Percentiles rank a stretch among this genome's conserved stretches.
Conservation (phyloP, 2,329 filamentous ascomycete species). For the Beauveria medogensis region DNA sequence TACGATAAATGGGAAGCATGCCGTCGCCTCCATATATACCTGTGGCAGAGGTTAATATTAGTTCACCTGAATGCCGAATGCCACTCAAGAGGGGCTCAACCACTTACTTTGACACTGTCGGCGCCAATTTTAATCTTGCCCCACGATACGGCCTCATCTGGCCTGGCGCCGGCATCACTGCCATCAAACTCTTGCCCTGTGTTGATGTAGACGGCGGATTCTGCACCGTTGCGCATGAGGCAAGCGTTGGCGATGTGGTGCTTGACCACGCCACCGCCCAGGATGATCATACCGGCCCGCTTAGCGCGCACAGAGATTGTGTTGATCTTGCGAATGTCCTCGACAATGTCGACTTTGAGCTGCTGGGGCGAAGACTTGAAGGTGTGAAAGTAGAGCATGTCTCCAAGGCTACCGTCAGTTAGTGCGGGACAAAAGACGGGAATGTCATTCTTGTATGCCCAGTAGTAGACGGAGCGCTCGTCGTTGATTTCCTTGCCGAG, state of each 20-base stretch:
- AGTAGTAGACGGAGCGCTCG: slow-evolving; percentile 87
- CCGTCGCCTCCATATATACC: slow-evolving; percentile 58
- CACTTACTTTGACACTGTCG: slow-evolving; percentile 75
- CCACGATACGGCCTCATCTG: slow-evolving; percentile 97
- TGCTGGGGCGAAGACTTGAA: slow-evolving; percentile 80
- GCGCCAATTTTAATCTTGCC: slow-evolving; percentile 92
- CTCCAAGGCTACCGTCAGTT: slow-evolving; percentile 88
- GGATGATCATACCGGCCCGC: slow-evolving; percentile 86
- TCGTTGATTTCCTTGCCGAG: slow-evolving; percentile 92
- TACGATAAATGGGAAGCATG: slow-evolving; percentile 59
- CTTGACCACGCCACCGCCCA: slow-evolving; percentile 93
- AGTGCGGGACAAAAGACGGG: slow-evolving; percentile 94
- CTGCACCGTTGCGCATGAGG: slow-evolving; percentile 93
- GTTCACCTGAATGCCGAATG: background rate
- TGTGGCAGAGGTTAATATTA: slow-evolving; percentile 18
- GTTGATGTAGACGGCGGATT: slow-evolving; percentile 96
- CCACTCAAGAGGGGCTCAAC: no score
- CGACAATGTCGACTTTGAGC: slow-evolving; percentile 81
- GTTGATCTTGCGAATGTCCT: slow-evolving; percentile 90
- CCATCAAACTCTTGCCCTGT: slow-evolving; percentile 97
- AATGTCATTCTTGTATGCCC: slow-evolving; percentile 95
- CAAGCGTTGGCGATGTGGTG: slow-evolving; percentile 98
- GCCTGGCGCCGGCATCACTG: slow-evolving; percentile 87
- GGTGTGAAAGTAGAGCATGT: slow-evolving; percentile 98
- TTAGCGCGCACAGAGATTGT: slow-evolving; percentile 82